Conservation (phyloP, 73 alveolate genomes). For the Paramecium octaurelia region DNA sequence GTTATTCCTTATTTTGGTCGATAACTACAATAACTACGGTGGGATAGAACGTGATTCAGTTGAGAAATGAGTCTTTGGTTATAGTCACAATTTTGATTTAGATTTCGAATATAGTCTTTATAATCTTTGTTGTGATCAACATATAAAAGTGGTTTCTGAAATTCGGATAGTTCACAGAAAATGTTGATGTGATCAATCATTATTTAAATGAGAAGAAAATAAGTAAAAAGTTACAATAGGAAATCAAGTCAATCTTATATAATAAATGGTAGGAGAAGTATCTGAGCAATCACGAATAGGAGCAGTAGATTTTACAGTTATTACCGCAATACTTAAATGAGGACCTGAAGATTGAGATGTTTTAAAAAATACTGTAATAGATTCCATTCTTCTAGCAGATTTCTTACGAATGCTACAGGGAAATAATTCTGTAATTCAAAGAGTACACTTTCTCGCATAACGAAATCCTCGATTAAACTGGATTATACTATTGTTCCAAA, state of each 20-base stretch:
- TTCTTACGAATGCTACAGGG: background rate
- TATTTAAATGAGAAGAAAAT: background rate
- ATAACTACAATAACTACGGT: background rate
- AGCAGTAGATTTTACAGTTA: background rate
- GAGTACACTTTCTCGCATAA: background rate
- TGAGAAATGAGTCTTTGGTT: background rate
- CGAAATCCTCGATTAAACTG: background rate
- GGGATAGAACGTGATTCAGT: background rate
- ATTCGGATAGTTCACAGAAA: background rate
- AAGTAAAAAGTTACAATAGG: background rate
- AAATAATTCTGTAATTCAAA: background rate
- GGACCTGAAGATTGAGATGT: background rate
- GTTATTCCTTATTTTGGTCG: background rate
- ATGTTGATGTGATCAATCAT: background rate
- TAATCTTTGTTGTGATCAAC: background rate
- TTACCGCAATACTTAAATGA: background rate
- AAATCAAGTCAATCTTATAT: background rate
- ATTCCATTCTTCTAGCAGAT: background rate
- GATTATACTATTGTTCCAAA: background rate
- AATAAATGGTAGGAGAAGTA: slow-evolving; percentile 1
- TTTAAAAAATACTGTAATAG: background rate
- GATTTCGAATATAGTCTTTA: background rate
- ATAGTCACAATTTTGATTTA: background rate
- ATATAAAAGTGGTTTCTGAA: background rate
- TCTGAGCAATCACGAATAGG: background rate